These are phyloP conservation scores for Davidsoniella eucalypti DNA, from an alignment of 2,329 filamentous ascomycete genomes.

Conservation along the genomic window DNA sequence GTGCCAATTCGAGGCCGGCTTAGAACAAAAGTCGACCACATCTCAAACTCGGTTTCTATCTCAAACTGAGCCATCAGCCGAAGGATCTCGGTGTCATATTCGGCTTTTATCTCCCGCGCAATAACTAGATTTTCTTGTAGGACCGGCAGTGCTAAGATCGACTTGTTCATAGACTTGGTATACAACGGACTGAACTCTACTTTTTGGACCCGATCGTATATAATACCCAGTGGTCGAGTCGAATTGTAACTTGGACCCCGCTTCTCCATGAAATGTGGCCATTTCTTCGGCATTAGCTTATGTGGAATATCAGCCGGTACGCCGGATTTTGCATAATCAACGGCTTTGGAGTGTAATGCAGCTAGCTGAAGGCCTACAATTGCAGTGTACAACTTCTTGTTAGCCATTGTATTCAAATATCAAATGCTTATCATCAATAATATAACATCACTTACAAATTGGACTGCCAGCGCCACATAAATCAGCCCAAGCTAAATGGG, in stretches of 20 bases:
- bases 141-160: conserved; percentile 47
- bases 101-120: conserved; percentile 50
- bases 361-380: conserved; percentile 51
- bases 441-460: conserved; percentile 38
- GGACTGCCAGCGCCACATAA: conserved; percentile 45
- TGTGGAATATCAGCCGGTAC: conserved; percentile 51
- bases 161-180: conserved; percentile 54
- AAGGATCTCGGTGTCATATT: conserved; percentile 62
- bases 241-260: conserved; percentile 45
- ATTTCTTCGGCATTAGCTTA: conserved; percentile 42
- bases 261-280: conserved; percentile 84
- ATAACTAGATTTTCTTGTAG: conserved; percentile 36
- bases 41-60: conserved; percentile 76
- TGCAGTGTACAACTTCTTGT: conserved; percentile 2
- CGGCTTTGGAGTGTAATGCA: conserved; percentile 70
- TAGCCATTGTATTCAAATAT: not conserved
- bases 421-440: too few species aligned
- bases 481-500: conserved; percentile 70
- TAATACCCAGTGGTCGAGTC: conserved; percentile 52
- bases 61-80: conserved; percentile 75
- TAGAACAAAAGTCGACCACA: conserved; percentile 76
- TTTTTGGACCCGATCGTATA: conserved; percentile 60
- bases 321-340: conserved; percentile 89
- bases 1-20: conserved; percentile 52
- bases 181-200: conserved; percentile 60